A percentile compares a stretch with the other conserved stretches of the same genome.
Conservation (phyloP, 1,284 basidiomycete species). For the Cutaneotrichosporon arboriforme region DNA sequence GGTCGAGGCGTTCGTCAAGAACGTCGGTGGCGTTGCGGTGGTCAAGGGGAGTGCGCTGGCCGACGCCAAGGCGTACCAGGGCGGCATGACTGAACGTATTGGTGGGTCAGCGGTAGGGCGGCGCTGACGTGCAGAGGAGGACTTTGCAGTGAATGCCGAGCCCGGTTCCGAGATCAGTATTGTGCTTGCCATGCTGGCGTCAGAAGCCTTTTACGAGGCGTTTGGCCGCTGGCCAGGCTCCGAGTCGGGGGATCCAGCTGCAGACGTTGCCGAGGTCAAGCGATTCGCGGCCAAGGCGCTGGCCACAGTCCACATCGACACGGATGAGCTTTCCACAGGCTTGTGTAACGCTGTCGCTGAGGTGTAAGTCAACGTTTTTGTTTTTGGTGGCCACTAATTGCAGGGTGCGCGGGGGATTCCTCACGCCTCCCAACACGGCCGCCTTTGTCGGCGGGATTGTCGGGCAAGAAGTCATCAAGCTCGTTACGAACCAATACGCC, state of each 20-base stretch:
- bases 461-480: constrained; percentile 97
- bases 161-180: constrained; percentile 23
- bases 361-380: constrained; percentile 55
- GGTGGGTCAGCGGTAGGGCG: constrained; percentile 50
- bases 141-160: constrained; percentile 15
- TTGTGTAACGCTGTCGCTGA: constrained; percentile 67
- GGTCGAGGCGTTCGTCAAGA: constrained; percentile 82
- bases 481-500: constrained; percentile 92
- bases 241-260: constrained; percentile 41
- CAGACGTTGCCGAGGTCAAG: constrained; percentile 33
- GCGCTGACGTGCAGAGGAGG: constrained; percentile 10
- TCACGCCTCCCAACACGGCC: constrained; percentile 85
- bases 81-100: constrained; percentile 50
- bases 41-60: constrained; percentile 67
- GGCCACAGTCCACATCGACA: constrained; percentile 16
- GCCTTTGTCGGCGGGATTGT: constrained; percentile 89
- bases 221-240: constrained; percentile 50
- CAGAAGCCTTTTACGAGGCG: constrained; percentile 46
- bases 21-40: constrained; percentile 73
- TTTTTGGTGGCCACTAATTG: constrained; percentile 6
- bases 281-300: constrained; percentile 25
- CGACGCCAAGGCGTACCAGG: constrained; percentile 54
- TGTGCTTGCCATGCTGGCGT: constrained; percentile 49
- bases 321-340: constrained; percentile 56
- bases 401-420: constrained; percentile 68